Percentiles rank a stretch among this genome's conserved stretches.
Evolutionary conservation across 306 rosid species (phyloP).

Genomic region (Cercis canadensis): DNA sequence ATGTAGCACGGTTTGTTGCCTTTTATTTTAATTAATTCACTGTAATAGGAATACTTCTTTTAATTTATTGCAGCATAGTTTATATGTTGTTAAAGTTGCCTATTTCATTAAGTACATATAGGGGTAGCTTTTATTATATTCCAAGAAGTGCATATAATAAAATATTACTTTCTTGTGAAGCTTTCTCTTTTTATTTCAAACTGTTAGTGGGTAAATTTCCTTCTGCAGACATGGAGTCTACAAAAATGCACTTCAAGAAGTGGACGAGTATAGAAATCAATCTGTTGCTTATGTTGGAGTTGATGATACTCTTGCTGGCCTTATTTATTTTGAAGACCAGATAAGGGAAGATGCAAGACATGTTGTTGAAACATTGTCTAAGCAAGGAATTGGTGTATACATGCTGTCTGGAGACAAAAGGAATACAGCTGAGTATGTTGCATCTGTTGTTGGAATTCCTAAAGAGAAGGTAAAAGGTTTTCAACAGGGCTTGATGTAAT

Average conservation of each 20-base stretch:
- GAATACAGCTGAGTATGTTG: constrained; percentile 82
- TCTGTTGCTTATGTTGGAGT: constrained; percentile 87
- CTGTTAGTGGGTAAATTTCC: constrained; percentile 20
- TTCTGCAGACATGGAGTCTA: constrained; percentile 75
- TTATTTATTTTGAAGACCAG: constrained; percentile 85
- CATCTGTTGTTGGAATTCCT: constrained; percentile 88
- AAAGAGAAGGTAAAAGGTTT: constrained; percentile 63
- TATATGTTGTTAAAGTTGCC: neutral
- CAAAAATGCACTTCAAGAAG: constrained; percentile 53
- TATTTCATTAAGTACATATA: neutral
- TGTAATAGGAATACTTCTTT: neutral
- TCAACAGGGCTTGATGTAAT: constrained; percentile 12
- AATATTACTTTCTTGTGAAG: neutral
- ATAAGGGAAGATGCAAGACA: constrained; percentile 83
- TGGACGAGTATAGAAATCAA: constrained; percentile 58
- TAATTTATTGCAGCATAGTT: constrained; percentile 3
- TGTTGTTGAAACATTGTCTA: constrained; percentile 67
- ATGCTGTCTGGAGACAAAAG: constrained; percentile 97
- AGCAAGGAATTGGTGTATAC: constrained; percentile 71
- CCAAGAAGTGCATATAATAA: neutral
- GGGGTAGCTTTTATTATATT: constrained; percentile 17
- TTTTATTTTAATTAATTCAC: constrained; percentile 23
- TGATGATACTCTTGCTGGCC: constrained; percentile 70
- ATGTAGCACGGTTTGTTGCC: too few species aligned
- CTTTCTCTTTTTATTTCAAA: constrained; percentile 7